phyloP scores from a whole-genome alignment of 1,284 basidiomycete genomes.

The Austroboletus novae-zelandiae region DNA sequence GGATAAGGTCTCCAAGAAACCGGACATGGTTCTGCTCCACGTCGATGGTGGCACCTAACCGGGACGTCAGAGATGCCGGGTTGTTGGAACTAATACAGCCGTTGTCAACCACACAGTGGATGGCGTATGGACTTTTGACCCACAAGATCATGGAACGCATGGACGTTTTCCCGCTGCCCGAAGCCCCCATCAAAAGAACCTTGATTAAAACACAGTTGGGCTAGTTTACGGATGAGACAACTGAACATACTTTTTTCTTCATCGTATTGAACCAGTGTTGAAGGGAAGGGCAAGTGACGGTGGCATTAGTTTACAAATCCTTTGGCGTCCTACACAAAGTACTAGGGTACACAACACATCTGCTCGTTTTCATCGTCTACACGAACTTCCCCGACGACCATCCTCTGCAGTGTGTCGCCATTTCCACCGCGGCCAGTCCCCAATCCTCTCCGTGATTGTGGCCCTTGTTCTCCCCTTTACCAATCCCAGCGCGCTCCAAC shows the following conservation, averaged over 20 bases:
- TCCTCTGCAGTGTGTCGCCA: constrained; percentile 68
- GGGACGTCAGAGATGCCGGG: constrained; percentile 86
- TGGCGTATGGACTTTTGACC: constrained; percentile 31
- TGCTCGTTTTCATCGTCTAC: constrained; percentile 11
- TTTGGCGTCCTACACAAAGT: background rate
- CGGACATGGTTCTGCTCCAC: constrained; percentile 98
- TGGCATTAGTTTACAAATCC: background rate
- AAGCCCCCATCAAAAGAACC: constrained; percentile 95
- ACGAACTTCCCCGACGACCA: constrained; percentile 78
- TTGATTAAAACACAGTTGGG: constrained; percentile 27
- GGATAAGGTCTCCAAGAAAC: constrained; percentile 90
- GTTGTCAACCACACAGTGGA: background rate
- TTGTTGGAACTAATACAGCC: constrained; percentile 77
- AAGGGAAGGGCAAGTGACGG: background rate
- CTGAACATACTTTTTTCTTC: constrained; percentile 41
- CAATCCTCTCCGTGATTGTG: constrained; percentile 98
- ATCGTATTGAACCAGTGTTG: constrained; percentile 14
- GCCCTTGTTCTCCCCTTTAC: constrained; percentile 60
- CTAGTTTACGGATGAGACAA: background rate
- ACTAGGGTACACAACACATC: constrained; percentile 9
- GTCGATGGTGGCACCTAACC: constrained; percentile 95
- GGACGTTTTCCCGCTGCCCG: constrained; percentile 88
- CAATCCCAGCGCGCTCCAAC: constrained; percentile 85
- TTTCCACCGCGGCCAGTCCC: constrained; percentile 93
- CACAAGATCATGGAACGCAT: constrained; percentile 99